Evolutionary conservation across 352 stramenopile genomes (phyloP).

Genomic region (Pythium grandisporangium): DNA sequence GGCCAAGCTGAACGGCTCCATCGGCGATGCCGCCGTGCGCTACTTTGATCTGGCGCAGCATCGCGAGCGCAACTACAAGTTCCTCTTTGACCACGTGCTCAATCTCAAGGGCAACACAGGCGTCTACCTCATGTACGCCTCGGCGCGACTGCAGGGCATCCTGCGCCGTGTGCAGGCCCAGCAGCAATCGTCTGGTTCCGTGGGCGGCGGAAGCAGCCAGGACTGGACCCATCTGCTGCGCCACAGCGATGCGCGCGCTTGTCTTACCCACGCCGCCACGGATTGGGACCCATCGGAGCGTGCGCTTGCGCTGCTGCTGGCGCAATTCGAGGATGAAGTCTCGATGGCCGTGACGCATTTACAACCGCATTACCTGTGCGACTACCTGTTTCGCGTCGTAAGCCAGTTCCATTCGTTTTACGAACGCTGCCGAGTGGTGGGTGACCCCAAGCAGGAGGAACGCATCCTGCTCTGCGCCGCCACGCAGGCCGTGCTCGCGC

Average conservation of each 20-base stretch:
- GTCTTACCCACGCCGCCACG: conserved; percentile 27
- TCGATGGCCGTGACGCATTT: conserved; percentile 37
- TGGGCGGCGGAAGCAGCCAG: too few relatives aligned
- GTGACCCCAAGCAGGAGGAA: conserved; percentile 48
- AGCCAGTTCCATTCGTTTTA: conserved; percentile 79
- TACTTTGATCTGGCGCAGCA: conserved; percentile 84
- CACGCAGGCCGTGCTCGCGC: conserved; percentile 56
- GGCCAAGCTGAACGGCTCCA: conserved; percentile 27
- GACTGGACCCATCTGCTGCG: conserved; percentile 17
- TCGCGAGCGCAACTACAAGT: conserved; percentile 82
- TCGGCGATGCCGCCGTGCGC: conserved; percentile 68
- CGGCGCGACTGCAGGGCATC: conserved; percentile 62
- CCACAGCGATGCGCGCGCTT: conserved; percentile 16
- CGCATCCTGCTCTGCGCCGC: conserved; percentile 67
- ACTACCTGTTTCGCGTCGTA: conserved; percentile 77
- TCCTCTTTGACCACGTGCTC: conserved; percentile 72
- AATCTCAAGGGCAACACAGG: conserved; percentile 79
- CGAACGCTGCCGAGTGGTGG: conserved; percentile 66
- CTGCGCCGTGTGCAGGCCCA: conserved; percentile 37
- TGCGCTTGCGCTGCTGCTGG: conserved; percentile 56
- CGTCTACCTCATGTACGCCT: conserved; percentile 80
- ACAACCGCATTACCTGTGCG: conserved; percentile 67
- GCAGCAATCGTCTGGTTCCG: conserved; percentile 8
- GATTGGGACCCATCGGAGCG: conserved; percentile 66
- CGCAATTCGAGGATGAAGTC: conserved; percentile 78